Evolutionary conservation across 257 asterid genomes (phyloP).

Genomic region (Gentiana macrophylla): DNA sequence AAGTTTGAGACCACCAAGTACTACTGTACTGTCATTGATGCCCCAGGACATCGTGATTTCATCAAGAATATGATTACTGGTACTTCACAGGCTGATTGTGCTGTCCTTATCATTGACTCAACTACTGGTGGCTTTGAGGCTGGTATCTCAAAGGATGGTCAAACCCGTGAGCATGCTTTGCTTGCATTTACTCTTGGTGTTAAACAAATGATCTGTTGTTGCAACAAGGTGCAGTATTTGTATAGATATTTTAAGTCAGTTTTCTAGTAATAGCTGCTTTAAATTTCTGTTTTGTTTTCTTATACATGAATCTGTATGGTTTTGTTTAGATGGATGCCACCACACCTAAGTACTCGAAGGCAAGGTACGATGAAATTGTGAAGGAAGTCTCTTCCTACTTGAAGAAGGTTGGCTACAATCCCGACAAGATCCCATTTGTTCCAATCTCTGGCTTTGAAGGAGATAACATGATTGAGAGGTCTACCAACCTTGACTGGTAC

Average conservation of each 20-base stretch:
- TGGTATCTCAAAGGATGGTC: constrained; percentile 81
- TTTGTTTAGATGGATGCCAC: constrained; percentile 68
- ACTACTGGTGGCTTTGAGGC: constrained; percentile 88
- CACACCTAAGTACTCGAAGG: constrained; percentile 73
- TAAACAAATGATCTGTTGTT: constrained; percentile 74
- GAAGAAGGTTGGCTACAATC: constrained; percentile 81
- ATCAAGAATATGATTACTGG: constrained; percentile 85
- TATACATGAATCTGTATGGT: too few relatives aligned
- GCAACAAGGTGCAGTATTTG: constrained; percentile 41
- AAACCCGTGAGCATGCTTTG: constrained; percentile 79
- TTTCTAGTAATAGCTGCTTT: background rate
- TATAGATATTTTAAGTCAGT: constrained; percentile 8
- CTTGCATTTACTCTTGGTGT: constrained; percentile 83
- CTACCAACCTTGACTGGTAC: constrained; percentile 79
- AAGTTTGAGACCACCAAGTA: constrained; percentile 80
- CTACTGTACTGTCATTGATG: constrained; percentile 79
- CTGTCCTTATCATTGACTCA: constrained; percentile 65
- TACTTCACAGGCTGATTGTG: constrained; percentile 81
- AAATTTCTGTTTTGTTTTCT: background rate
- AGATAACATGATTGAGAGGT: constrained; percentile 64
- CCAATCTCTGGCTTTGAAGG: constrained; percentile 53
- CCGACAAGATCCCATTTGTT: constrained; percentile 58
- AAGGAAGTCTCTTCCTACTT: constrained; percentile 76
- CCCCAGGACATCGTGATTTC: constrained; percentile 78
- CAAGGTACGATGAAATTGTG: constrained; percentile 64